Conservation (phyloP, 495 filamentous ascomycete species). For the Tuber indicum region DNA sequence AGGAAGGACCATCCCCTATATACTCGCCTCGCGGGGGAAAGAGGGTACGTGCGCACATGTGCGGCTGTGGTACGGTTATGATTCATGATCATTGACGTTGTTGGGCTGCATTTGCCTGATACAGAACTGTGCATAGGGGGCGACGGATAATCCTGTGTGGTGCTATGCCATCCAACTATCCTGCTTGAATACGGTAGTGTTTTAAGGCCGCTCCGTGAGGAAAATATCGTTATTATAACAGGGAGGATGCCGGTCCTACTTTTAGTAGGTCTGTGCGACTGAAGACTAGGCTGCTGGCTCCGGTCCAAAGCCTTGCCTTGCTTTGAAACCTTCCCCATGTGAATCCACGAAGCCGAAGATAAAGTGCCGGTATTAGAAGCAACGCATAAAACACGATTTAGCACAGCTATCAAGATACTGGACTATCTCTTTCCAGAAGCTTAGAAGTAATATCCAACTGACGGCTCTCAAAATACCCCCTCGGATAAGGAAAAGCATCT, state of each 20-base stretch:
- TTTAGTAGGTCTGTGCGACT: constrained; percentile 4
- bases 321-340: not conserved
- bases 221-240: not conserved
- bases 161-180: not conserved
- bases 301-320: not conserved
- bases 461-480: no score
- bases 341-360: not conserved
- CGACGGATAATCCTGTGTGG: not conserved
- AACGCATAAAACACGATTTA: not conserved
- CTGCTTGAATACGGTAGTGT: not conserved
- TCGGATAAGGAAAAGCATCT: no score
- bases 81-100: constrained; percentile 5
- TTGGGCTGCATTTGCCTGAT: not conserved
- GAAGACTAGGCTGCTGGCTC: not conserved
- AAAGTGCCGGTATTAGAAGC: not conserved
- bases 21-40: not conserved
- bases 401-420: not conserved
- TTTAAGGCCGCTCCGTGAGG: not conserved
- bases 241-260: not conserved
- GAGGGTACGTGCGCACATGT: not conserved
- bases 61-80: not conserved
- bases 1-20: not conserved
- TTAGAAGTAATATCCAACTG: not conserved
- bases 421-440: not conserved
- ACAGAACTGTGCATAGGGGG: not conserved